These are phyloP conservation scores for Candida maris DNA, from an alignment of 805 yeast species.

Conservation along the genomic window DNA sequence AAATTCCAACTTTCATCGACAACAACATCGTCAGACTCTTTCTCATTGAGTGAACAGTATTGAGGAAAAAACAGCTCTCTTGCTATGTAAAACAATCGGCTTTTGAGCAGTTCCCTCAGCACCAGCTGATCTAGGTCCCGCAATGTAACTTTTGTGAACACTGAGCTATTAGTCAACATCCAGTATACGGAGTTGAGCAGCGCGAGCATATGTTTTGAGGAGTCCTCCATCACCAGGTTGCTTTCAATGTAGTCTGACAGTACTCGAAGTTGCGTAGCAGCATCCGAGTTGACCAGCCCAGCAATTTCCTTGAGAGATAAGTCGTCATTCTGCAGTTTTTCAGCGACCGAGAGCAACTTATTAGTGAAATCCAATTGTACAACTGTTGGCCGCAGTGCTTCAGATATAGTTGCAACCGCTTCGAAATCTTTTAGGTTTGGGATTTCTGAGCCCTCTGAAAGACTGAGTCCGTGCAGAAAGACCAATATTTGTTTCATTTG, in stretches of 20 bases:
- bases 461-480: constrained; percentile 11
- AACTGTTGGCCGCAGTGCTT: constrained; percentile 13
- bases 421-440: neutral
- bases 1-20: constrained; percentile 24
- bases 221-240: constrained; percentile 19
- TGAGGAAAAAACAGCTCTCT: constrained; percentile 14
- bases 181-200: constrained; percentile 28
- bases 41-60: constrained; percentile 17
- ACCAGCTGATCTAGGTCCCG: constrained; percentile 22
- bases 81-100: constrained; percentile 18
- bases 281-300: constrained; percentile 15
- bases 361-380: constrained; percentile 13
- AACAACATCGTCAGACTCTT: constrained; percentile 10
- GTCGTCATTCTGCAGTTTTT: constrained; percentile 25
- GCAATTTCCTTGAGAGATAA: constrained; percentile 25
- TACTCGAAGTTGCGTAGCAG: constrained; percentile 21
- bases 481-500: constrained; percentile 26
- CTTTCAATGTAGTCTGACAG: constrained; percentile 24
- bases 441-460: constrained; percentile 4
- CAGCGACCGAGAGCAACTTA: constrained; percentile 26
- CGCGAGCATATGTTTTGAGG: constrained; percentile 21
- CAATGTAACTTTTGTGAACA: constrained; percentile 23
- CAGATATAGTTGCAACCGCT: constrained; percentile 4
- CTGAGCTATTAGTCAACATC: constrained; percentile 22
- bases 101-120: constrained; percentile 20